These are phyloP conservation scores for Lactarius psammicola DNA, from an alignment of 768 basidiomycete species.

Conservation along the genomic window DNA sequence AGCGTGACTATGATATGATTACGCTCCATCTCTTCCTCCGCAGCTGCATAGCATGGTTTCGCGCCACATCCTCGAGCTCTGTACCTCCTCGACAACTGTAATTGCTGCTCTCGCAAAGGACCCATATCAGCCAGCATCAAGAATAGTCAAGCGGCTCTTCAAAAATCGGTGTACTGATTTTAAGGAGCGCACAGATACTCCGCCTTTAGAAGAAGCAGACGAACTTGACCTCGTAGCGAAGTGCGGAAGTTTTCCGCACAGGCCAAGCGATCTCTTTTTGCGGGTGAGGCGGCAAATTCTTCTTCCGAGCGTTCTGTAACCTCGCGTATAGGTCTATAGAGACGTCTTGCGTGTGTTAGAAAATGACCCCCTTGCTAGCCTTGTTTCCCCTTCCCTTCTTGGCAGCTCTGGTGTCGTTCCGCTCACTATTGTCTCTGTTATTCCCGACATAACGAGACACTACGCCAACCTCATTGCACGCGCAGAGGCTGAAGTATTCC, in stretches of 20 bases:
- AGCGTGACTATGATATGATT: background rate
- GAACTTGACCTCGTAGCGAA: conserved; percentile 48
- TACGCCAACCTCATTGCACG: conserved; percentile 60
- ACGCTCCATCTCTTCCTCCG: background rate
- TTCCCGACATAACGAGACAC: conserved; percentile 73
- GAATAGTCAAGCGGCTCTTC: conserved; percentile 13
- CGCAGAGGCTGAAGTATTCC: conserved; percentile 61
- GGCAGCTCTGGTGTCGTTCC: conserved; percentile 63
- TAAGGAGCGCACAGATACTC: background rate
- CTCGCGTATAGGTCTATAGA: conserved; percentile 50
- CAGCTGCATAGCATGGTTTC: conserved; percentile 17
- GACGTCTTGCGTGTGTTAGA: conserved; percentile 61
- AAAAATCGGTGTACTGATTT: background rate
- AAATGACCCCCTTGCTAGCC: conserved; percentile 50
- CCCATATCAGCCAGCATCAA: conserved; percentile 14
- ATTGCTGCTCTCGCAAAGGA: conserved; percentile 15
- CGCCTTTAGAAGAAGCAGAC: background rate
- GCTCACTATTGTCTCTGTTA: conserved; percentile 58
- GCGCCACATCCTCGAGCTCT: conserved; percentile 20
- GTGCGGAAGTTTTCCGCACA: conserved; percentile 52
- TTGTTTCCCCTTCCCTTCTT: conserved; percentile 62
- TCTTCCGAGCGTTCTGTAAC: background rate
- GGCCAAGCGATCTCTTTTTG: conserved; percentile 60
- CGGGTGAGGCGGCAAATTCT: conserved; percentile 40
- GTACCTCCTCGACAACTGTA: conserved; percentile 19